Evolutionary conservation across 2,329 filamentous ascomycete genomes (phyloP).

Genomic region (Reticulascus tulasneorum): DNA sequence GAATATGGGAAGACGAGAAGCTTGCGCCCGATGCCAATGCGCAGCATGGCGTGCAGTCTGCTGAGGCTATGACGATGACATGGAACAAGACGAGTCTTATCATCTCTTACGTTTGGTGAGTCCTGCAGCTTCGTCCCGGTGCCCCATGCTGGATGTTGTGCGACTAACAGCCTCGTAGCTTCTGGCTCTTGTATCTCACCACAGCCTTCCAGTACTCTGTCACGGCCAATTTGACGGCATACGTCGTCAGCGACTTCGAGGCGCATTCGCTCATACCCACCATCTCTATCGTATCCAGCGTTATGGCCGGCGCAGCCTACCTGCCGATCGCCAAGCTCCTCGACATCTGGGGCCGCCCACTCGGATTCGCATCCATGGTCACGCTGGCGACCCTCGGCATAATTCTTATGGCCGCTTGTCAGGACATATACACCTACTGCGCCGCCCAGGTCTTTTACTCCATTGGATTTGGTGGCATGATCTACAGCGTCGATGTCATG

Average conservation of each 20-base stretch:
- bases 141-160: neutral
- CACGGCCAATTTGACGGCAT: constrained; percentile 24
- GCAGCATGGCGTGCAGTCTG: constrained; percentile 28
- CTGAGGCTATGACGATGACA: constrained; percentile 33
- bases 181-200: constrained; percentile 40
- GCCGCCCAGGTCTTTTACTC: constrained; percentile 52
- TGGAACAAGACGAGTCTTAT: constrained; percentile 34
- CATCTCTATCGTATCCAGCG: constrained; percentile 39
- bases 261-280: constrained; percentile 43
- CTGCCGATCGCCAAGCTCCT: constrained; percentile 32
- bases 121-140: neutral
- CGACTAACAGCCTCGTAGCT: constrained; percentile 20
- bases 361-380: constrained; percentile 22
- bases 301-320: constrained; percentile 22
- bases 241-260: constrained; percentile 34
- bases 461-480: constrained; percentile 36
- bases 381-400: constrained; percentile 35
- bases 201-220: constrained; percentile 36
- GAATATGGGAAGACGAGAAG: no score
- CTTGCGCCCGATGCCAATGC: neutral
- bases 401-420: constrained; percentile 55
- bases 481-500: constrained; percentile 25
- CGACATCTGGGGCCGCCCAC: constrained; percentile 32
- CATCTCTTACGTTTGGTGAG: constrained; percentile 35
- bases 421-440: constrained; percentile 42